These are phyloP conservation scores for Dactylonectria macrodidyma DNA, from an alignment of 2,329 filamentous ascomycete genomes.

Conservation along the genomic window DNA sequence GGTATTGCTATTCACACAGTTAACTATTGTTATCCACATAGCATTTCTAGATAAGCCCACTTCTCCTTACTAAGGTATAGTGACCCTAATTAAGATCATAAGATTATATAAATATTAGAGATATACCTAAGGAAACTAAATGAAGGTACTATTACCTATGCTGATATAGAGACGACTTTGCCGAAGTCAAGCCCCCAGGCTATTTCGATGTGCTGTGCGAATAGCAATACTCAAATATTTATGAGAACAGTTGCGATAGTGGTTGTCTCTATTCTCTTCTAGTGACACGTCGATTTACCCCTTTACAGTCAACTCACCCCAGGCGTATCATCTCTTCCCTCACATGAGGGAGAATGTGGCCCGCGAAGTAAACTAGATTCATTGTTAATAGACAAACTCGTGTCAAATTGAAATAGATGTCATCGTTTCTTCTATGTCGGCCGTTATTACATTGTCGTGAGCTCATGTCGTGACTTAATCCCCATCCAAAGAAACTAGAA, in stretches of 20 bases:
- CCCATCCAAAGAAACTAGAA: constrained; percentile 27
- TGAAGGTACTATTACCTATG: no score
- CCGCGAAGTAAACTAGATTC: neutral
- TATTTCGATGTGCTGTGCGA: no score
- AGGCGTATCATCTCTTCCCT: neutral
- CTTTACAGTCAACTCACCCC: neutral
- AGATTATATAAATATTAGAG: no score
- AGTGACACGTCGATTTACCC: neutral
- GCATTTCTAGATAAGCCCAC: no score
- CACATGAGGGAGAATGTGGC: neutral
- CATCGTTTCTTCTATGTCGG: constrained; percentile 46
- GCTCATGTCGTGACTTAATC: constrained; percentile 40
- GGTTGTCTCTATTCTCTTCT: neutral
- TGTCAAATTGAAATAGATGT: constrained; percentile 14
- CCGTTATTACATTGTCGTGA: constrained; percentile 41
- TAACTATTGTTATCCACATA: no score
- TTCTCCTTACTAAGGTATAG: no score
- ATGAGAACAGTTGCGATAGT: neutral
- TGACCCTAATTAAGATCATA: no score
- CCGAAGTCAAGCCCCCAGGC: no score
- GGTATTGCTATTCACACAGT: no score
- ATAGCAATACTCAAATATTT: neutral
- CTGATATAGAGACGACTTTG: no score
- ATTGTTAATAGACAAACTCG: neutral
- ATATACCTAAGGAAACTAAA: no score